Percentiles rank a stretch among this genome's conserved stretches.
phyloP scores from a whole-genome alignment of 106 monocot species.

The Triglochin maritima region DNA sequence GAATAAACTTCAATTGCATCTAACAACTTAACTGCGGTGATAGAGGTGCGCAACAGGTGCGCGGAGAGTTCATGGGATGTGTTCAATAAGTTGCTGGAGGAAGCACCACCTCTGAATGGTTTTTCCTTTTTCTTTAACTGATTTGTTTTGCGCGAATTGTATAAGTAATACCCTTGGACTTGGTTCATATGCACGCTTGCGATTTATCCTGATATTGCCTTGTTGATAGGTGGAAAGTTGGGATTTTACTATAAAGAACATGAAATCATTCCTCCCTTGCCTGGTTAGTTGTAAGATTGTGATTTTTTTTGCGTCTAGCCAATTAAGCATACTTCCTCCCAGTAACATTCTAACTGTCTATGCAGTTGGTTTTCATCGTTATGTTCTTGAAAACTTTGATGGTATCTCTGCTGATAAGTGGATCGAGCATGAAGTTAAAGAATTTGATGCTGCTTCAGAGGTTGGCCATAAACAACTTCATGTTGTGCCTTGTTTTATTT shows the following conservation, averaged over 20 bases:
- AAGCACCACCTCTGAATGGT: conserved; percentile 19
- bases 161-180: background rate
- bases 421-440: conserved; percentile 12
- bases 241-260: conserved; percentile 97
- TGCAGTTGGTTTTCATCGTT: conserved; percentile 72
- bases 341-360: background rate
- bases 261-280: conserved; percentile 87
- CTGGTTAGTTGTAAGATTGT: conserved; percentile 29
- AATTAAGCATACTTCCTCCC: background rate
- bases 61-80: conserved; percentile 22
- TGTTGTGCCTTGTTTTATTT: conserved; percentile 5
- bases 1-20: background rate
- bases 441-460: conserved; percentile 32
- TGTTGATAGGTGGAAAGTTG: conserved; percentile 63
- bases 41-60: conserved; percentile 21
- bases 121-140: background rate
- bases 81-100: conserved; percentile 11
- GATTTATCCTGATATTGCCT: background rate
- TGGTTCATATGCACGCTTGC: too few species aligned
- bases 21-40: background rate
- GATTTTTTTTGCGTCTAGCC: background rate
- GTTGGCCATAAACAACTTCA: conserved; percentile 1
- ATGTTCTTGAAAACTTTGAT: conserved; percentile 41
- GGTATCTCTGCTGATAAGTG: conserved; percentile 22
- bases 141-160: background rate